Base-by-base conservation (phyloP, 2,329 filamentous ascomycete genomes). In the Xylariomycetidae sp. region DNA sequence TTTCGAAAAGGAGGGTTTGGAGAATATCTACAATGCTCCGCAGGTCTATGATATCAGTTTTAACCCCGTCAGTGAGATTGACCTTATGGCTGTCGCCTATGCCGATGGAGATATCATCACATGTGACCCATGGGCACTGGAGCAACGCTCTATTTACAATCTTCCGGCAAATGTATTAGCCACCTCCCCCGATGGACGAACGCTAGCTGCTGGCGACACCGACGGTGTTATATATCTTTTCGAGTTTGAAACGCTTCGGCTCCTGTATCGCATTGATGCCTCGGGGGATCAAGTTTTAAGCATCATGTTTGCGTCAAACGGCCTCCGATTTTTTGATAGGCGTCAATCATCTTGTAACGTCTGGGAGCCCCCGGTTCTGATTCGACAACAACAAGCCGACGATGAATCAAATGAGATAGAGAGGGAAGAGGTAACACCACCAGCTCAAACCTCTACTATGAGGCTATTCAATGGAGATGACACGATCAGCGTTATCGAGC, bases 141-240 rank as follows among this genome's bases (percentile, higher is more conserved):
- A 45, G 34, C 38, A 46, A 34, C 33, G 33, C 14, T 23, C 31
- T 7, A 28, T 16, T 8, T 25, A 14, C 16, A 23, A 22, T 16
- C 13, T 20, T 17, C 23, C 14, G 16, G 35, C 28, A 8, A 23
- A 27, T 4, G 44, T 34, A 4, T 41, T 54, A 11, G 45, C 46
- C 7, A 38, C 44, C 19, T 46, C 43, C 8, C 38, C 47, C 0
- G 49, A 56, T 36, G 52, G 53, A 5, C 43, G 41, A 11, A 40
- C 44, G 4, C 38, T 57, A 14, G 51, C 48, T 2, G 43, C 42
- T 16, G 51, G 42, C 3, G 46, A 41, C n/a, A 40, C 32, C n/a
- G 34, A 37, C 32, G 52, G 52, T 5, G 42, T 36, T 5, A 42
- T 57, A 16, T 45, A 50, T 18, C 27, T 54, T 17, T 53, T 45